Conservation (phyloP, 75 land plant species). For the Picea glauca region DNA sequence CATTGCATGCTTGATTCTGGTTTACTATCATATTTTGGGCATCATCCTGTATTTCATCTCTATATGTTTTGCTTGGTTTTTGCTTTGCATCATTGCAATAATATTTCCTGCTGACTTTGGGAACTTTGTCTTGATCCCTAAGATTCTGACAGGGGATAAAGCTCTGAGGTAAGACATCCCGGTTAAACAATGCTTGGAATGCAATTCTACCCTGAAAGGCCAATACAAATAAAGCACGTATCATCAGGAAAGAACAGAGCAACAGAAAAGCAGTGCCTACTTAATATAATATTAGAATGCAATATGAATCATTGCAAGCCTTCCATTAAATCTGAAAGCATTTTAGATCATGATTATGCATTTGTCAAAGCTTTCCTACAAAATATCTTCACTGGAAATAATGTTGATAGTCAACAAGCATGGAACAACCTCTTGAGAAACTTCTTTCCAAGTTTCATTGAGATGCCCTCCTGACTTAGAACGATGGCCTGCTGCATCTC, state of each 20-base stretch:
- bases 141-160: conserved; percentile 38
- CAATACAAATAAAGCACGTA: neutral
- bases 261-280: neutral
- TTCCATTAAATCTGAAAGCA: neutral
- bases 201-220: conserved; percentile 66
- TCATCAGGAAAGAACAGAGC: conserved; percentile 7
- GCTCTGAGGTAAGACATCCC: conserved; percentile 68
- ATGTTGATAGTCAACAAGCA: neutral
- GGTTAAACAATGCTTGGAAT: conserved; percentile 61
- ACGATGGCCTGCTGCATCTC: conserved; percentile 37
- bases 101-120: neutral
- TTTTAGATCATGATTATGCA: neutral
- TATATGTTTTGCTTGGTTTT: neutral
- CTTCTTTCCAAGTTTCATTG: conserved; percentile 71
- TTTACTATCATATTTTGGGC: neutral
- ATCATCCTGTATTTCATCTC: conserved; percentile 1
- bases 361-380: neutral
- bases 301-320: neutral
- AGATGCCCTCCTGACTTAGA: conserved; percentile 23
- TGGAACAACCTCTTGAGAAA: conserved; percentile 69
- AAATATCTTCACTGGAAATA: neutral
- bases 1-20: neutral
- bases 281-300: neutral
- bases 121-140: neutral
- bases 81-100: neutral